Percentiles rank a stretch among this genome's conserved stretches.
Conservation (phyloP, 2,329 filamentous ascomycete species). For the Botrytis pseudocinerea region DNA sequence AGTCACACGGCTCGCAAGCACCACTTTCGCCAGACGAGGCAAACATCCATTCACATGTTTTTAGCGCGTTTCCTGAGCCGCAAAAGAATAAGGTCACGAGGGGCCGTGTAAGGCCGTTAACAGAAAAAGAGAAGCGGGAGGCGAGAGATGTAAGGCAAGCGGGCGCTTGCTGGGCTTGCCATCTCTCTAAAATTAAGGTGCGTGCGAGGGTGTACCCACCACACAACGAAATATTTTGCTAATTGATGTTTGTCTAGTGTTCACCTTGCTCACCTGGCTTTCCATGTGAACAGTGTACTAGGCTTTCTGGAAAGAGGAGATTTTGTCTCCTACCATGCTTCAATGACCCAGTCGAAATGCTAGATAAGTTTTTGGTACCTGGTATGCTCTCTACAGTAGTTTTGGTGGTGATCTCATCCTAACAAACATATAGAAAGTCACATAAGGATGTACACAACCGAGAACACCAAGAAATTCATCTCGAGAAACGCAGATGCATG, state of each 20-base stretch:
- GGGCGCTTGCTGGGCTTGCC: constrained; percentile 41
- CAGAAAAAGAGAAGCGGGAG: constrained; percentile 38
- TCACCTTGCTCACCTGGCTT: constrained; percentile 40
- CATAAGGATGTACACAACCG: constrained; percentile 35
- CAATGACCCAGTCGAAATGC: constrained; percentile 39
- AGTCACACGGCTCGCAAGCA: constrained; percentile 29
- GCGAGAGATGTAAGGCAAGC: constrained; percentile 39
- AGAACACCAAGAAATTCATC: constrained; percentile 37
- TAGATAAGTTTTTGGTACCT: constrained; percentile 37
- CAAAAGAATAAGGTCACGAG: constrained; percentile 32
- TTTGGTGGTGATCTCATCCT: background rate
- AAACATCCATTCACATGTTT: constrained; percentile 34
- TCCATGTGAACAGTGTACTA: constrained; percentile 39
- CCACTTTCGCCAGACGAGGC: constrained; percentile 27
- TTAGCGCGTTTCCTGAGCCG: constrained; percentile 31
- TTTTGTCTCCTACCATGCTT: constrained; percentile 40
- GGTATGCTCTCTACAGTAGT: constrained; percentile 26
- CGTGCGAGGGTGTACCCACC: background rate
- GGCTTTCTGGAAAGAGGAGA: constrained; percentile 38
- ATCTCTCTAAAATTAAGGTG: constrained; percentile 41
- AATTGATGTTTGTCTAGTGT: constrained; percentile 28
- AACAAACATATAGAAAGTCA: constrained; percentile 34
- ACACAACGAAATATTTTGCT: background rate
- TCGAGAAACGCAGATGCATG: constrained; percentile 34
- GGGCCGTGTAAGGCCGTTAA: constrained; percentile 36